These are phyloP conservation scores for Irpex sp. DNA, from an alignment of 1,284 basidiomycete genomes.

Conservation along the genomic window DNA sequence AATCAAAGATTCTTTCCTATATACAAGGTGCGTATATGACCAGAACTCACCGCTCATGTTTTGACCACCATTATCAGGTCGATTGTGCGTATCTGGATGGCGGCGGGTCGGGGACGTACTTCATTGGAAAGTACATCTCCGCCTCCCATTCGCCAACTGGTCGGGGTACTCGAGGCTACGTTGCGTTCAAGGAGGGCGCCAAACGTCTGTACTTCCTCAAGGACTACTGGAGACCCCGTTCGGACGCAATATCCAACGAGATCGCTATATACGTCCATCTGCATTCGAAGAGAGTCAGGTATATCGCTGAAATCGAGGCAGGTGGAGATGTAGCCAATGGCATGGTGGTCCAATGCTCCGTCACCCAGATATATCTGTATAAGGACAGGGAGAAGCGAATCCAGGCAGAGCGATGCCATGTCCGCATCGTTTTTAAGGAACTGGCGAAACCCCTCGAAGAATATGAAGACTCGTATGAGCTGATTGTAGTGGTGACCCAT, in stretches of 20 bases:
- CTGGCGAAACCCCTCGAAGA: too few species aligned
- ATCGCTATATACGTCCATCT: too few species aligned
- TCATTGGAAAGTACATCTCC: background rate
- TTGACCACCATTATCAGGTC: background rate
- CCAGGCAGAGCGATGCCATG: too few species aligned
- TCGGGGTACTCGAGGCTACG: conserved; percentile 3
- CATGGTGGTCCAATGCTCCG: too few species aligned
- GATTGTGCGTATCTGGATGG: background rate
- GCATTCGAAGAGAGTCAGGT: too few species aligned
- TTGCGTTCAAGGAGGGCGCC: background rate
- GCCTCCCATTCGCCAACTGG: background rate
- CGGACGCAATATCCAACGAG: background rate
- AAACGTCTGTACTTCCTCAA: background rate
- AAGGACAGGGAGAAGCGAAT: too few species aligned
- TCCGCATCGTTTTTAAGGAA: too few species aligned
- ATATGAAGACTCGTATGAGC: too few species aligned
- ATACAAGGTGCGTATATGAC: background rate
- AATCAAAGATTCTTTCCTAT: background rate
- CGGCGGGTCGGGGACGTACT: background rate
- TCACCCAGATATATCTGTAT: too few species aligned
- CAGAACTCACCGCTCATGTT: background rate
- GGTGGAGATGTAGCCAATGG: too few species aligned
- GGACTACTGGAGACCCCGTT: conserved; percentile 3
- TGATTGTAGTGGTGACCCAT: too few species aligned
- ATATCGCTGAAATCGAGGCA: too few species aligned